These are phyloP conservation scores for Pythium grandisporangium DNA, from an alignment of 352 stramenopile genomes.

Conservation along the genomic window DNA sequence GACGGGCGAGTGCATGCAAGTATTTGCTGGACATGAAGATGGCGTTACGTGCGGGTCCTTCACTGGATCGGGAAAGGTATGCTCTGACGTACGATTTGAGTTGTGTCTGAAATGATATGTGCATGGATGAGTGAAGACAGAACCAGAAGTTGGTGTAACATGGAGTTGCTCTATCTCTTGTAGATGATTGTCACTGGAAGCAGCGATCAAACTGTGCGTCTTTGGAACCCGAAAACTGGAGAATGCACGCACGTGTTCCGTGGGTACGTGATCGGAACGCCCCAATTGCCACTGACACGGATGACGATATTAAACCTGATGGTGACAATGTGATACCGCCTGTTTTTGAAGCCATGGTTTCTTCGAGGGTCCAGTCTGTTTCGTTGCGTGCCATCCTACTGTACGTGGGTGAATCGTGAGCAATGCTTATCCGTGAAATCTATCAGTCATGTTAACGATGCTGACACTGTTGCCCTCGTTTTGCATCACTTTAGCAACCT, in stretches of 20 bases:
- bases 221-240: slow-evolving; percentile 95
- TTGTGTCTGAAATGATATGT: too few relatives aligned
- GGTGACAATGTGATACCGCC: too few relatives aligned
- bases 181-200: slow-evolving; percentile 91
- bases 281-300: too few relatives aligned
- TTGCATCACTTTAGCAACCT: slow-evolving; percentile 88
- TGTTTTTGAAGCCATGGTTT: slow-evolving; percentile 79
- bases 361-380: slow-evolving; percentile 87
- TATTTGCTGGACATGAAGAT: slow-evolving; percentile 96
- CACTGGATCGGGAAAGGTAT: slow-evolving; percentile 90
- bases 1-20: slow-evolving; percentile 95
- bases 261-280: slow-evolving; percentile 31
- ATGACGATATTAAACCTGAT: too few relatives aligned
- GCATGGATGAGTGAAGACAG: too few relatives aligned
- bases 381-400: slow-evolving; percentile 82
- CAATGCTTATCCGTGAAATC: too few relatives aligned
- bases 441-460: too few relatives aligned
- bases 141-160: too few relatives aligned
- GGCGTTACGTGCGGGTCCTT: slow-evolving; percentile 92
- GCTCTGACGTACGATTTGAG: too few relatives aligned
- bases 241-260: slow-evolving; percentile 88
- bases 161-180: too few relatives aligned
- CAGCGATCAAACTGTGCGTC: slow-evolving; percentile 88
- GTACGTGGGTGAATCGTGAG: slow-evolving; percentile 34
- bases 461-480: too few relatives aligned